Evolutionary conservation across 2,329 filamentous ascomycete species (phyloP), one percentile per base, ranked within the genome.

Genomic region (Paraconiothyrium sp.): DNA sequence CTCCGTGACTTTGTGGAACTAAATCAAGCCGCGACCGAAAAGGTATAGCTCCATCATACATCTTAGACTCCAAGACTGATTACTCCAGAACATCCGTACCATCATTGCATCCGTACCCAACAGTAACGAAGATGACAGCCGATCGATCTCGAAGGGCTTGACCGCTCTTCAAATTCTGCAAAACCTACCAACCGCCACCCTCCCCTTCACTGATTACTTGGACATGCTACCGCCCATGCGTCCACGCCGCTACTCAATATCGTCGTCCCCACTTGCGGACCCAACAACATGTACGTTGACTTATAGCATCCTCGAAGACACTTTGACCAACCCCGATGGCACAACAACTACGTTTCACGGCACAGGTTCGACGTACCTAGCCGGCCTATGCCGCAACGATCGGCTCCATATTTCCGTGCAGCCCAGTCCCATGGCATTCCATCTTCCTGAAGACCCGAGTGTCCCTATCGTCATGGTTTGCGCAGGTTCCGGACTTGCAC

Each of bases 161-260:
- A 62, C 62, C 11, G 30, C 67, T 24, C 63, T 72, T 52, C 64
- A 68, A 39, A 34, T 72, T 30, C 65, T 72, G 20, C 66, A 71
- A 43, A 55, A 64, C 11, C 56, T 67, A 34, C 66, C 69, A 4
- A 48, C 48, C 27, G 22, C 34, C 2, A 3, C 41, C 16, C 57
- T 71, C 9, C 81, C 89, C 0, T 83, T 94, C 34, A 83, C 83
- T 13, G 77, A 84, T 22, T 93, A 89, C 79, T 82, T 94, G 20
- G 81, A 83, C 27, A 89, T 92, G 82, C 84, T 94, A 0, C 89
- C 89, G 1, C 88, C 90, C 0, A 90, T 94, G 86, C 86, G 89
- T 32, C 83, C 90, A 32, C 84, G 90, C 14, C 88, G 90, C 75
- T 92, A 92, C 81, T 90, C 87, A 54, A 91, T 93, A 70, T 92